Conservation (phyloP, 306 rosid species). For the Luffa aegyptiaca region DNA sequence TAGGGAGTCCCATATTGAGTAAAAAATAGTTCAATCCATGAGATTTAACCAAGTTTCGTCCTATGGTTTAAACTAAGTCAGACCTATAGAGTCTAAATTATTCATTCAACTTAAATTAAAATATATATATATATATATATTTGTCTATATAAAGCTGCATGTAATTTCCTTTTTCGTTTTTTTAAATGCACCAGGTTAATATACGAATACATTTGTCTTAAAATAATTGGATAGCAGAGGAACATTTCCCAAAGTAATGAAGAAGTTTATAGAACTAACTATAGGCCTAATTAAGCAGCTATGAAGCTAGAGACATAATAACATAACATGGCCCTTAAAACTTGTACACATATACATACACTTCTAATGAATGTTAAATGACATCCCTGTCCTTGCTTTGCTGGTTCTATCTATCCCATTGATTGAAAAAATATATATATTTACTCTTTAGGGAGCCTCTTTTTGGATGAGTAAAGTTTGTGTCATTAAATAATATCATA, state of each 20-base stretch:
- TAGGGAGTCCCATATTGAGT: too few relatives aligned
- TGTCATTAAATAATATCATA: not conserved
- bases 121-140: too few relatives aligned
- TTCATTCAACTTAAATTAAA: too few relatives aligned
- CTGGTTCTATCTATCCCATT: not conserved
- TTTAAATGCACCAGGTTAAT: not conserved
- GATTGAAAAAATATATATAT: not conserved
- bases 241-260: not conserved
- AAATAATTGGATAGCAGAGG: not conserved
- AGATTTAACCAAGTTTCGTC: too few relatives aligned
- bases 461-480: not conserved
- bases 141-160: not conserved
- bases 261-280: not conserved
- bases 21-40: too few relatives aligned
- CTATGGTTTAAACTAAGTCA: not conserved
- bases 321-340: not conserved
- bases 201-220: not conserved
- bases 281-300: not conserved
- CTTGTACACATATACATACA: not conserved
- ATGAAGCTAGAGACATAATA: not conserved
- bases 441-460: not conserved
- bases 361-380: not conserved
- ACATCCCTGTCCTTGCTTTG: not conserved
- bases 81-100: too few relatives aligned
- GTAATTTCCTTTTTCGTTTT: not conserved